Conservation (phyloP, 176 grass and related monocot genomes). For the Alopecurus myosuroides region DNA sequence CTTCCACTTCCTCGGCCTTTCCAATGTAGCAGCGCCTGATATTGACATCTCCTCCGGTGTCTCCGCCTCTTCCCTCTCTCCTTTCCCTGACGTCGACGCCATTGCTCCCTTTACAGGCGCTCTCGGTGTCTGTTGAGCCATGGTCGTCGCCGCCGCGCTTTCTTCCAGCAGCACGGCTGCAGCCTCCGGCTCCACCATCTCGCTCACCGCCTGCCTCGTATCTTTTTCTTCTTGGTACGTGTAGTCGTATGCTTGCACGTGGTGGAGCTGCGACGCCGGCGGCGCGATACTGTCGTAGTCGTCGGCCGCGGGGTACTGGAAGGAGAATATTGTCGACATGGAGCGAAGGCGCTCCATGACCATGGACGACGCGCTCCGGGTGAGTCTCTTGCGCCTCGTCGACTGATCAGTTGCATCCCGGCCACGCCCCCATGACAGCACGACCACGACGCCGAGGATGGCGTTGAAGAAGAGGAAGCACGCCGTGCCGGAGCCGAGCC, state of each 20-base stretch:
- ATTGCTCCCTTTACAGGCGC: no score
- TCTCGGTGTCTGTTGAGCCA: not conserved
- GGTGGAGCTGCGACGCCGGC: not conserved
- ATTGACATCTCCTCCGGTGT: not conserved
- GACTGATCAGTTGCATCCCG: not conserved
- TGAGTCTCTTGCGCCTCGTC: not conserved
- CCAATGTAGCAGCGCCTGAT: not conserved
- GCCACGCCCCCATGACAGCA: not conserved
- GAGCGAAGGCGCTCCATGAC: constrained; percentile 23
- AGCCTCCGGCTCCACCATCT: not conserved
- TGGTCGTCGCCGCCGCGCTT: not conserved
- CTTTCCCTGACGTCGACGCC: not conserved
- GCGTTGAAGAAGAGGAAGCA: constrained; percentile 38
- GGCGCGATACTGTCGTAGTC: not conserved
- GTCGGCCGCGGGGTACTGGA: not conserved
- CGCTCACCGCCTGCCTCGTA: not conserved
- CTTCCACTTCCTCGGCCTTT: not conserved
- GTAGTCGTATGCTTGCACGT: not conserved
- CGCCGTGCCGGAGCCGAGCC: constrained; percentile 23
- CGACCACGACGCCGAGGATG: constrained; percentile 19
- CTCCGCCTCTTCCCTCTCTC: no score
- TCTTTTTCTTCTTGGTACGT: not conserved
- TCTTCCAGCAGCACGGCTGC: not conserved
- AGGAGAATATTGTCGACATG: constrained; percentile 11
- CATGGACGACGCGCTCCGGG: constrained; percentile 29